A percentile compares a stretch with the other conserved stretches of the same genome.
Conservation (phyloP, 306 rosid genomes). For the Rosa rugosa region DNA sequence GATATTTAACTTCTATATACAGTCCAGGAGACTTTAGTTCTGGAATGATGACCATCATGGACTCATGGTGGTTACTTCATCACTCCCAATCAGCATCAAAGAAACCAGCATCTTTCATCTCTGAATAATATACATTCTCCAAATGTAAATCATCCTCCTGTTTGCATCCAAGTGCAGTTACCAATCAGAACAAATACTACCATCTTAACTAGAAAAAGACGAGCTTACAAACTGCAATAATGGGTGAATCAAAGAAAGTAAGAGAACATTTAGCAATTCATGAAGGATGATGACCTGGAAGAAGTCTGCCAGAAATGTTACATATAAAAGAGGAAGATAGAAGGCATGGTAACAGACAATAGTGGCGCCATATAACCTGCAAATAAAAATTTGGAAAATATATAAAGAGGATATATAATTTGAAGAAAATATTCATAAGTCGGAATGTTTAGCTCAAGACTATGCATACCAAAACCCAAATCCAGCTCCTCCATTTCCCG, state of each 20-base stretch:
- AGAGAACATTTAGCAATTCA: background rate
- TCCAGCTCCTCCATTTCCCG: constrained; percentile 73
- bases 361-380: constrained; percentile 73
- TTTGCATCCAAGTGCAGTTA: constrained; percentile 10
- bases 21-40: constrained; percentile 8
- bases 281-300: constrained; percentile 54
- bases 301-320: constrained; percentile 86
- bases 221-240: background rate
- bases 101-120: constrained; percentile 98
- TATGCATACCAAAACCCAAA: constrained; percentile 77
- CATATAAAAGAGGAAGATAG: constrained; percentile 86
- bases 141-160: constrained; percentile 83
- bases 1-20: background rate
- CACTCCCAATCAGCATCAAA: constrained; percentile 86
- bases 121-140: constrained; percentile 88
- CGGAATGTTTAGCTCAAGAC: constrained; percentile 1
- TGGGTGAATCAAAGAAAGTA: background rate
- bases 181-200: background rate
- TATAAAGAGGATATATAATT: constrained; percentile 16
- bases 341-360: constrained; percentile 74
- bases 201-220: background rate
- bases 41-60: background rate
- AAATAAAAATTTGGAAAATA: constrained; percentile 20
- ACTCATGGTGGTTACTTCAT: constrained; percentile 23
- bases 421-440: background rate